Evolutionary conservation across 1,284 basidiomycete genomes (phyloP).

Genomic region (Inonotus obliquus): DNA sequence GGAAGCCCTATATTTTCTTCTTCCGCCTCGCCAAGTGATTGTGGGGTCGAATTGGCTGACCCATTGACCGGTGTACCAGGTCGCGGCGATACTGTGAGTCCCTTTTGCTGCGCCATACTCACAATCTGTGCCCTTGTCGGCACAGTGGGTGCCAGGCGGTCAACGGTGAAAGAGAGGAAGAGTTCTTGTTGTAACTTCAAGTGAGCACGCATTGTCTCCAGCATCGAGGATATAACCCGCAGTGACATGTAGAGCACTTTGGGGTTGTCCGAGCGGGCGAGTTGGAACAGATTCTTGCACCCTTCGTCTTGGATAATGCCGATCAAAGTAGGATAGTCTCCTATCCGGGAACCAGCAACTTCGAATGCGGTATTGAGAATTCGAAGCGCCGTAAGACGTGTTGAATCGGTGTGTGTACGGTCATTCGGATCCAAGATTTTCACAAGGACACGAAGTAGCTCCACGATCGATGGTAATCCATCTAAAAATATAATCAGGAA

Average conservation of each 20-base stretch:
- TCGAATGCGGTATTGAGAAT: slow-evolving; percentile 91
- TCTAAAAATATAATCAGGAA: slow-evolving; percentile 39
- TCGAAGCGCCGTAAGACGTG: slow-evolving; percentile 84
- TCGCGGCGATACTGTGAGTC: slow-evolving; percentile 40
- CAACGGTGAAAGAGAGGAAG: slow-evolving; percentile 90
- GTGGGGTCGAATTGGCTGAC: slow-evolving; percentile 38
- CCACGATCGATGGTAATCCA: slow-evolving; percentile 89
- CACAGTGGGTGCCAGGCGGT: slow-evolving; percentile 70
- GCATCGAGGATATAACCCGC: slow-evolving; percentile 83
- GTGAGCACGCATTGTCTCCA: slow-evolving; percentile 83
- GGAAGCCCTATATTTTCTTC: slow-evolving; percentile 49
- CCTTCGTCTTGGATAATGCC: slow-evolving; percentile 80
- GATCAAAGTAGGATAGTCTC: slow-evolving; percentile 69
- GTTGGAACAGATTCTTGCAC: slow-evolving; percentile 94
- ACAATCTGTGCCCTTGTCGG: slow-evolving; percentile 26
- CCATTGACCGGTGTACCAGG: slow-evolving; percentile 50
- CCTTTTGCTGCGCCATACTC: slow-evolving; percentile 23
- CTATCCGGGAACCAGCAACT: slow-evolving; percentile 73
- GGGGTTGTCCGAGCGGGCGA: slow-evolving; percentile 86
- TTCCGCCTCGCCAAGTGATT: slow-evolving; percentile 44
- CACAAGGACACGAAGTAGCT: slow-evolving; percentile 90
- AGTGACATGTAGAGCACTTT: slow-evolving; percentile 77
- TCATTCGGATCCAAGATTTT: slow-evolving; percentile 95
- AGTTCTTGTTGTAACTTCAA: slow-evolving; percentile 97
- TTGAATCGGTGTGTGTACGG: slow-evolving; percentile 94